Conservation (phyloP, 1,284 basidiomycete species). For the Cryptococcus amylolentus region DNA sequence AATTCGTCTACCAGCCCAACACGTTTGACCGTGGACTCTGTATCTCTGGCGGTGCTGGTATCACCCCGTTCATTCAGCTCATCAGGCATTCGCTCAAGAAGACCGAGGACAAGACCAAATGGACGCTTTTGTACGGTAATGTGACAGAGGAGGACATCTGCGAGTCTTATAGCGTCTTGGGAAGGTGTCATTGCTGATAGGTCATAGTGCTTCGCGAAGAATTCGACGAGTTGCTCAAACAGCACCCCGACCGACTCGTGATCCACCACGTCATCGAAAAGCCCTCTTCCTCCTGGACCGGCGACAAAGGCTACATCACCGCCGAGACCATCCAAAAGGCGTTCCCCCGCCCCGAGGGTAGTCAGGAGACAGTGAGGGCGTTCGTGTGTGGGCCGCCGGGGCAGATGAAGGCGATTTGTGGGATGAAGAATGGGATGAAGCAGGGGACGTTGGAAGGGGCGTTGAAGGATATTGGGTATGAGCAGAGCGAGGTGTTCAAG, state of each 20-base stretch:
- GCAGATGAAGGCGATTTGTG: slow-evolving; percentile 71
- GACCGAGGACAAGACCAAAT: slow-evolving; percentile 87
- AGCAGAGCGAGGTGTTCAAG: slow-evolving; percentile 60
- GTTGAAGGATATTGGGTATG: slow-evolving; percentile 82
- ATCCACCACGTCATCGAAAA: slow-evolving; percentile 86
- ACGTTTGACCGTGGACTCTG: slow-evolving; percentile 80
- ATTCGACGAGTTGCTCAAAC: slow-evolving; percentile 68
- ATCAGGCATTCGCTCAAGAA: slow-evolving; percentile 63
- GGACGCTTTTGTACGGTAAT: slow-evolving; percentile 88
- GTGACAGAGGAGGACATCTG: slow-evolving; percentile 81
- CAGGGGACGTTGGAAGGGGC: slow-evolving; percentile 80
- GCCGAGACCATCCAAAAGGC: slow-evolving; percentile 68
- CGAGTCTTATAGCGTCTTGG: slow-evolving; percentile 10
- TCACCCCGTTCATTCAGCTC: slow-evolving; percentile 57
- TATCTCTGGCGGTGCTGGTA: slow-evolving; percentile 67
- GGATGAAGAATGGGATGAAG: slow-evolving; percentile 59
- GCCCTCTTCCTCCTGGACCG: slow-evolving; percentile 63
- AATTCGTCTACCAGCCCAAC: slow-evolving; percentile 79
- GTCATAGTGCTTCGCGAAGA: slow-evolving; percentile 65
- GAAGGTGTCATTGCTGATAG: too few species aligned
- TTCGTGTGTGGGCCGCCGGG: slow-evolving; percentile 88
- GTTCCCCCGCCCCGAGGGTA: slow-evolving; percentile 56
- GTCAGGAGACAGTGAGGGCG: slow-evolving; percentile 77
- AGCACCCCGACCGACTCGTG: slow-evolving; percentile 65
- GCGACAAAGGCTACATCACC: slow-evolving; percentile 65